phyloP scores from a whole-genome alignment of 2,329 filamentous ascomycete species.

The Aspergillus texensis region DNA sequence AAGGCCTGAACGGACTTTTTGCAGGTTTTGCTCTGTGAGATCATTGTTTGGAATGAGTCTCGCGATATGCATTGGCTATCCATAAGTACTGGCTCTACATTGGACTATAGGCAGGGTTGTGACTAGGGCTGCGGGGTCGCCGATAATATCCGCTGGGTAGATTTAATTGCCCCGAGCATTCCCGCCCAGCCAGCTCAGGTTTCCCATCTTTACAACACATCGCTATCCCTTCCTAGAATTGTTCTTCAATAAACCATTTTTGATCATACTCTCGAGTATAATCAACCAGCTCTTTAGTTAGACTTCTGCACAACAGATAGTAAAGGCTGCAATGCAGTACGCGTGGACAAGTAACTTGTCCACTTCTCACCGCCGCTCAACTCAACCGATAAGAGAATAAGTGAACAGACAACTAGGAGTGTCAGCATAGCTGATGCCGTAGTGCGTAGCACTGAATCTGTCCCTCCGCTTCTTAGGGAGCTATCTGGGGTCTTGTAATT shows the following conservation, averaged over 20 bases:
- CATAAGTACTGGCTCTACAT: no score
- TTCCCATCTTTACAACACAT: not conserved
- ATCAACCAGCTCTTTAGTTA: not conserved
- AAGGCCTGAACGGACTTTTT: constrained; percentile 9
- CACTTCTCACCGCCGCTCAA: not conserved
- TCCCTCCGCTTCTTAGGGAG: no score
- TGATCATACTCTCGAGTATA: not conserved
- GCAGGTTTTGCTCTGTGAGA: not conserved
- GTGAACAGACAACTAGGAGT: not conserved
- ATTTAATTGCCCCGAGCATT: not conserved
- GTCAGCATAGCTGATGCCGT: not conserved
- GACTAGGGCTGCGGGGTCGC: not conserved
- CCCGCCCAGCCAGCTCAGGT: not conserved
- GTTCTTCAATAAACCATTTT: not conserved
- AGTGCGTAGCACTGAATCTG: not conserved
- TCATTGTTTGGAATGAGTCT: not conserved
- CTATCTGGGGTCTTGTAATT: no score
- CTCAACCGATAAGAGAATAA: not conserved
- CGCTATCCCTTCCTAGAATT: not conserved
- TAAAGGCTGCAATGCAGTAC: not conserved
- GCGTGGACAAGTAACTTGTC: not conserved
- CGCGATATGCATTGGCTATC: not conserved
- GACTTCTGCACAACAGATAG: not conserved
- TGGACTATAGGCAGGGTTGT: not conserved
- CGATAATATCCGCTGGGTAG: not conserved